Conservation (phyloP, 2,329 filamentous ascomycete species). For the Fusarium buharicum region DNA sequence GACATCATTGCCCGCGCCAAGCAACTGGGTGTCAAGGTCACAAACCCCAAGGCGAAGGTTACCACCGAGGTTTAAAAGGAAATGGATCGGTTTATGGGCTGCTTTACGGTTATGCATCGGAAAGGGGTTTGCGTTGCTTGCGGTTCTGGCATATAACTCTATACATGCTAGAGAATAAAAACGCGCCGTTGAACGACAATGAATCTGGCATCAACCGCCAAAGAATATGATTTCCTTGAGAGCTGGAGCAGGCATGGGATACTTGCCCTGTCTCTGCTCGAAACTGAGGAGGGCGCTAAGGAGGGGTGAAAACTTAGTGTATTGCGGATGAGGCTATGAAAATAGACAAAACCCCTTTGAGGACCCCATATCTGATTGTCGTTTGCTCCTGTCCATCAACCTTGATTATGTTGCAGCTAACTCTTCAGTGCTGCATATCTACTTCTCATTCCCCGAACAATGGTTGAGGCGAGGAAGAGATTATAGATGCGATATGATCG, state of each 20-base stretch:
- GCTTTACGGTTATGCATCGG: conserved; percentile 49
- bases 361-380: conserved; percentile 17
- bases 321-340: conserved; percentile 37
- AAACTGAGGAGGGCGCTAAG: conserved; percentile 33
- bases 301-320: conserved; percentile 25
- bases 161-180: conserved; percentile 47
- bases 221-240: conserved; percentile 27
- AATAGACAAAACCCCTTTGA: conserved; percentile 35
- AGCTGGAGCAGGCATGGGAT: conserved; percentile 15
- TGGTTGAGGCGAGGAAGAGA: too few species aligned
- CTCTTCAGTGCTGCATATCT: too few species aligned
- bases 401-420: too few species aligned
- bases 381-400: too few species aligned
- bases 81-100: conserved; percentile 46
- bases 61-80: conserved; percentile 84
- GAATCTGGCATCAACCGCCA: conserved; percentile 39
- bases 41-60: conserved; percentile 98
- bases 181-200: conserved; percentile 48
- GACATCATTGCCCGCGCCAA: conserved; percentile 98
- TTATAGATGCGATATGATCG: too few species aligned
- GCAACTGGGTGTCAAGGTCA: conserved; percentile 99
- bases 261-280: conserved; percentile 9
- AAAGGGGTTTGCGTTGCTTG: conserved; percentile 48
- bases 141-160: conserved; percentile 46
- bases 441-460: too few species aligned